Conservation (phyloP, 2,329 filamentous ascomycete species). For the Botrytis cinerea region DNA sequence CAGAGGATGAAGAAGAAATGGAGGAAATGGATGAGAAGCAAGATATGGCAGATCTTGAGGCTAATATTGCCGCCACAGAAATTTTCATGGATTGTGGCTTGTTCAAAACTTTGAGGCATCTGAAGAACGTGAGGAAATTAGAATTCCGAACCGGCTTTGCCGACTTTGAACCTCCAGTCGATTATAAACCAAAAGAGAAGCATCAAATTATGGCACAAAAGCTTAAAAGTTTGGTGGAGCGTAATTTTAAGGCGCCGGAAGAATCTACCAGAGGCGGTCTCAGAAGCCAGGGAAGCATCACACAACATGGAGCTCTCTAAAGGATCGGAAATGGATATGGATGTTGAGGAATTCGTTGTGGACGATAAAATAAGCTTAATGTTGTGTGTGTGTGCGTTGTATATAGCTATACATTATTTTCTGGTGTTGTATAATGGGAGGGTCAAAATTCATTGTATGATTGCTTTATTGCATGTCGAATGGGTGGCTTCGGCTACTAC, state of each 20-base stretch:
- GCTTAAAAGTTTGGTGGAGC: conserved; percentile 28
- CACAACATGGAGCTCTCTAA: background rate
- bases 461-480: background rate
- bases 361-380: no score
- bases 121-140: conserved; percentile 27
- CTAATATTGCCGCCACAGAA: conserved; percentile 28
- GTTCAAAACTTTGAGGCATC: conserved; percentile 21
- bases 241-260: conserved; percentile 23
- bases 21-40: conserved; percentile 22
- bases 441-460: background rate
- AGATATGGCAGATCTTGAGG: conserved; percentile 22
- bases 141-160: conserved; percentile 24
- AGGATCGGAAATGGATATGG: background rate
- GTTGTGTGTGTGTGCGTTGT: background rate
- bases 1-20: conserved; percentile 20
- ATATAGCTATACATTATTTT: background rate
- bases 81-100: conserved; percentile 29
- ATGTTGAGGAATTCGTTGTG: no score
- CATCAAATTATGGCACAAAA: conserved; percentile 25
- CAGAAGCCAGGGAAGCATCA: background rate
- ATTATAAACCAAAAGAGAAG: conserved; percentile 25
- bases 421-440: background rate
- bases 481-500: background rate
- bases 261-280: conserved; percentile 4
- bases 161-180: conserved; percentile 3